These are phyloP conservation scores for Camellia sinensis DNA, from an alignment of 148 eudicot genomes.

Conservation along the genomic window DNA sequence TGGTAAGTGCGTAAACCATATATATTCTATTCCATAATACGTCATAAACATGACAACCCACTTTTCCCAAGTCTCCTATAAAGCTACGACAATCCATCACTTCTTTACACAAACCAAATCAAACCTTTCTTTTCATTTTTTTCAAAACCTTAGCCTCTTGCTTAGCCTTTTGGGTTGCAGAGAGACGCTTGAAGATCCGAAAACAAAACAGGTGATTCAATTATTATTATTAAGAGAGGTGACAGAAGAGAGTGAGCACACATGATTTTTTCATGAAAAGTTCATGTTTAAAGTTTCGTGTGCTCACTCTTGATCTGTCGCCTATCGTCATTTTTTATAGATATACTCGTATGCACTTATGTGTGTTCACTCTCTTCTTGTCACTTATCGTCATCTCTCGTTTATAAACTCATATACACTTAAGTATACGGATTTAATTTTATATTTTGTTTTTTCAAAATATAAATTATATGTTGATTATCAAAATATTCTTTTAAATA, in stretches of 20 bases:
- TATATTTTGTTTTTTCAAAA: too few species aligned
- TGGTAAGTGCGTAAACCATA: background rate
- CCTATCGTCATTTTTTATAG: background rate
- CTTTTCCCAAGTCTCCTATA: background rate
- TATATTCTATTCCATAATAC: background rate
- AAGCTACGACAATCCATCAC: background rate
- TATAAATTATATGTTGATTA: too few species aligned
- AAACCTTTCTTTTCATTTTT: background rate
- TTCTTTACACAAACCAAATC: constrained; percentile 3
- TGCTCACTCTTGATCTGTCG: constrained; percentile 27
- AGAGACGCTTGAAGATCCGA: background rate
- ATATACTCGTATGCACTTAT: too few species aligned
- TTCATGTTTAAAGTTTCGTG: constrained; percentile 15
- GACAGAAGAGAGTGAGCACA: constrained; percentile 36
- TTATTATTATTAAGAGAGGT: background rate
- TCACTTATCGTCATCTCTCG: background rate
- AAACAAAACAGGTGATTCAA: too few species aligned
- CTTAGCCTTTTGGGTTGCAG: background rate
- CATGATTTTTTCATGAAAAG: constrained; percentile 15
- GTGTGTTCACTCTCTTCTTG: background rate
- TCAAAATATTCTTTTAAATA: too few species aligned
- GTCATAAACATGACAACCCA: background rate
- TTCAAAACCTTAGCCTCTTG: background rate
- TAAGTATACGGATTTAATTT: too few species aligned
- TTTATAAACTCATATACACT: too few species aligned